Evolutionary conservation across 1,139 yeast genomes (phyloP).

Genomic region (Saccharomyces hybrid): DNA sequence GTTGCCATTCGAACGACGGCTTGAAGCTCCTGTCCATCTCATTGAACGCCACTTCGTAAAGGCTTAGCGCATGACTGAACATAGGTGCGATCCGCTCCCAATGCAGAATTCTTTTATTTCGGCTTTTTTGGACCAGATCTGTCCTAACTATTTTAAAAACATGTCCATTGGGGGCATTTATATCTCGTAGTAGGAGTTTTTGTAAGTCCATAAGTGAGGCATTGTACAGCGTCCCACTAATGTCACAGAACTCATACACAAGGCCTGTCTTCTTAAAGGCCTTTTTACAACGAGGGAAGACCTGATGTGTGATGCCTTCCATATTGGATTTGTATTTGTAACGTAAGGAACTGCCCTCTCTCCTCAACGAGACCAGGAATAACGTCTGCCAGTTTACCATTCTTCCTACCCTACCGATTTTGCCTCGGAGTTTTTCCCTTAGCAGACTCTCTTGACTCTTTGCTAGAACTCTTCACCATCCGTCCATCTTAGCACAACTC

Average conservation of each 20-base stretch:
- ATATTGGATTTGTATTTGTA: neutral
- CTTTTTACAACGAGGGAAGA: neutral
- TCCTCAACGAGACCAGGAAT: neutral
- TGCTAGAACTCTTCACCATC: neutral
- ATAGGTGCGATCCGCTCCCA: neutral
- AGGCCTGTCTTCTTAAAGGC: neutral
- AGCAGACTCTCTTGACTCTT: neutral
- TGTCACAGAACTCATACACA: neutral
- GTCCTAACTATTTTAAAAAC: neutral
- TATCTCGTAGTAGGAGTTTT: neutral
- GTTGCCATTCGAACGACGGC: conserved; percentile 5
- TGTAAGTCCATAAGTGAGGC: neutral
- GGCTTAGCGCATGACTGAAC: neutral
- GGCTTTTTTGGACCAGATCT: neutral
- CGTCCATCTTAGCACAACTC: neutral
- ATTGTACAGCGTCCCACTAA: neutral
- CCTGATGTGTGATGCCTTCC: neutral
- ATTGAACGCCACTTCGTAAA: neutral
- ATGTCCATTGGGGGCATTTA: neutral
- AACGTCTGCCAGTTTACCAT: neutral
- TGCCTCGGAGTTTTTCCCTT: neutral
- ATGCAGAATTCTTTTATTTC: neutral
- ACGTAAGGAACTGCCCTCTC: neutral
- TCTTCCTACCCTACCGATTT: neutral
- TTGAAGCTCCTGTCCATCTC: neutral